phyloP scores from a whole-genome alignment of 306 rosid species.

The Vigna radiata region DNA sequence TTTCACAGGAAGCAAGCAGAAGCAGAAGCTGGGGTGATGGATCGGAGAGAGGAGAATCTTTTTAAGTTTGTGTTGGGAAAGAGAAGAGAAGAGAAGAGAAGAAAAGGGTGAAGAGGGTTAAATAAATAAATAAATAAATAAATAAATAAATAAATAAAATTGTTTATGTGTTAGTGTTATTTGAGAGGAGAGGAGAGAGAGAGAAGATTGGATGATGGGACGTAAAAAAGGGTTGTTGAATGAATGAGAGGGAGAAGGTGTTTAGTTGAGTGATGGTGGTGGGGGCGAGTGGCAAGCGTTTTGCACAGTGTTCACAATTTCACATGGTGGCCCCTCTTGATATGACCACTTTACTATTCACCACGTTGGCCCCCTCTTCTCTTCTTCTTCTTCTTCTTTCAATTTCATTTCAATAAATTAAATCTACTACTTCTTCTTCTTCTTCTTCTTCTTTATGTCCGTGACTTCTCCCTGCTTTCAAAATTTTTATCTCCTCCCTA shows the following conservation, averaged over 20 bases:
- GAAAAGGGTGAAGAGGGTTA: neutral
- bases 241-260: neutral
- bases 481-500: neutral
- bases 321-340: conserved; percentile 76
- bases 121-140: neutral
- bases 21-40: neutral
- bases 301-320: conserved; percentile 50
- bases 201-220: conserved; percentile 69
- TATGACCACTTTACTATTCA: conserved; percentile 58
- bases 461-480: conserved; percentile 18
- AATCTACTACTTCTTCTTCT: too few relatives aligned
- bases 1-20: neutral
- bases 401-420: too few relatives aligned
- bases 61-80: too few relatives aligned
- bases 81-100: neutral
- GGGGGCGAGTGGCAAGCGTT: conserved; percentile 33
- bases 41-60: neutral
- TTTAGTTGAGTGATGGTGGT: conserved; percentile 8
- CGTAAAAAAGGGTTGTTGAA: conserved; percentile 60
- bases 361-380: conserved; percentile 3
- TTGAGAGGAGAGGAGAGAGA: neutral
- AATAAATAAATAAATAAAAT: neutral
- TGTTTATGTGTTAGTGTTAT: neutral
- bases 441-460: neutral
- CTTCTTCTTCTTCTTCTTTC: too few relatives aligned